Percentiles rank a stretch among this genome's conserved stretches.
Conservation (phyloP, 2,329 filamentous ascomycete species). For the Arachnomyces sp. region DNA sequence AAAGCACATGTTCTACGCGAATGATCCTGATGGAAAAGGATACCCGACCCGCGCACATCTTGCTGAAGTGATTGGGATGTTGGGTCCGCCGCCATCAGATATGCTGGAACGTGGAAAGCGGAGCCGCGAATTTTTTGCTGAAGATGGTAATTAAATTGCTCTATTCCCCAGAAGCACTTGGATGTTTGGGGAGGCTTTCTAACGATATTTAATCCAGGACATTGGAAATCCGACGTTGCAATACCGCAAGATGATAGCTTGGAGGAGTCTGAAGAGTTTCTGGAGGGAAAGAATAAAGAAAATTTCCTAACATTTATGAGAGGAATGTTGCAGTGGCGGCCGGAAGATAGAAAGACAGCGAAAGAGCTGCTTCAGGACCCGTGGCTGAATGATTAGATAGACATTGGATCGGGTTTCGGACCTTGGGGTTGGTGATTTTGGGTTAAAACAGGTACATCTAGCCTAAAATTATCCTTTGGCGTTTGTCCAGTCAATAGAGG, state of each 20-base stretch:
- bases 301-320: constrained; percentile 12
- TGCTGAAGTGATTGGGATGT: constrained; percentile 38
- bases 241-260: constrained; percentile 9
- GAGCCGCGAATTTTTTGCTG: constrained; percentile 34
- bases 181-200: constrained; percentile 9
- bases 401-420: too few species aligned
- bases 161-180: neutral
- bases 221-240: constrained; percentile 17
- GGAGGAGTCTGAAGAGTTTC: constrained; percentile 15
- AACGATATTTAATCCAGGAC: constrained; percentile 9
- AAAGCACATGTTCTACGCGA: constrained; percentile 35
- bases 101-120: constrained; percentile 26
- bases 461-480: too few species aligned
- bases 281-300: constrained; percentile 4
- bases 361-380: constrained; percentile 6
- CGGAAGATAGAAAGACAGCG: constrained; percentile 10
- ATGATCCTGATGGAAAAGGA: constrained; percentile 29
- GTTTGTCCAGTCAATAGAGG: too few species aligned
- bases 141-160: constrained; percentile 24
- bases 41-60: constrained; percentile 37
- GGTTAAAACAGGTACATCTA: too few species aligned
- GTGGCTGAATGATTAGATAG: constrained; percentile 5
- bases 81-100: constrained; percentile 35
- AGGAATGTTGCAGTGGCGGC: constrained; percentile 44
- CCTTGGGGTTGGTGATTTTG: too few species aligned